Percentiles rank a stretch among this genome's conserved stretches.
Conservation (phyloP, 2,329 filamentous ascomycete genomes). For the Microdochium nivale region DNA sequence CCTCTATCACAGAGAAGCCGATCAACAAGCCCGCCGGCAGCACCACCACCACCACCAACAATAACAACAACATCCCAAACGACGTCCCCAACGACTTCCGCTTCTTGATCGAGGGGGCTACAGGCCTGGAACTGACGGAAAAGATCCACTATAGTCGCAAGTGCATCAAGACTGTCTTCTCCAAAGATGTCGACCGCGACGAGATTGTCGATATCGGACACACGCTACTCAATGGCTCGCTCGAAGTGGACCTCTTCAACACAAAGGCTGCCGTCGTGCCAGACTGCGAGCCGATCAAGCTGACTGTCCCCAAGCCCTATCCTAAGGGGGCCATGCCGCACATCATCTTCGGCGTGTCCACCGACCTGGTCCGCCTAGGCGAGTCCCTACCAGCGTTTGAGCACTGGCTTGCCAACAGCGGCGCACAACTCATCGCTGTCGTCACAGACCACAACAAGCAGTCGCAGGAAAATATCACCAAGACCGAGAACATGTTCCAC, state of each 20-base stretch:
- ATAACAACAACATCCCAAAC: background rate
- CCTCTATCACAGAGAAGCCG: background rate
- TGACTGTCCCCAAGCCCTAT: slow-evolving; percentile 37
- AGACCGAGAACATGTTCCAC: slow-evolving; percentile 22
- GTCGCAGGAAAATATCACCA: slow-evolving; percentile 17
- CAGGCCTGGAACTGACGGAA: slow-evolving; percentile 25
- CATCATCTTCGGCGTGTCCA: slow-evolving; percentile 50
- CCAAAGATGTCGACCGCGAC: slow-evolving; percentile 3
- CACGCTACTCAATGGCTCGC: background rate
- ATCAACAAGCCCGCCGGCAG: background rate
- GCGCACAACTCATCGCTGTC: slow-evolving; percentile 43
- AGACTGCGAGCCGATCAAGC: slow-evolving; percentile 25
- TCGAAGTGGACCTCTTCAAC: background rate
- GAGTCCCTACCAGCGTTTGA: slow-evolving; percentile 41
- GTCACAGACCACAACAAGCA: slow-evolving; percentile 30
- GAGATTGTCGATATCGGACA: background rate
- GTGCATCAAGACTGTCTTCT: slow-evolving; percentile 30
- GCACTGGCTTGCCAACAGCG: slow-evolving; percentile 46
- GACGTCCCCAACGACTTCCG: slow-evolving; percentile 15
- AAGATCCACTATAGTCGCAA: slow-evolving; percentile 33
- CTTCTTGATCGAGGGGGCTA: slow-evolving; percentile 15
- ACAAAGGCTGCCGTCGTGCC: slow-evolving; percentile 1
- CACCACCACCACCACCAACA: background rate
- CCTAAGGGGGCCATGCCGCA: slow-evolving; percentile 35
- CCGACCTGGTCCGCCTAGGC: slow-evolving; percentile 38